These are phyloP conservation scores for Chrysanthemum lavandulifolium DNA, from an alignment of 129 eudicot genomes.

Conservation along the genomic window DNA sequence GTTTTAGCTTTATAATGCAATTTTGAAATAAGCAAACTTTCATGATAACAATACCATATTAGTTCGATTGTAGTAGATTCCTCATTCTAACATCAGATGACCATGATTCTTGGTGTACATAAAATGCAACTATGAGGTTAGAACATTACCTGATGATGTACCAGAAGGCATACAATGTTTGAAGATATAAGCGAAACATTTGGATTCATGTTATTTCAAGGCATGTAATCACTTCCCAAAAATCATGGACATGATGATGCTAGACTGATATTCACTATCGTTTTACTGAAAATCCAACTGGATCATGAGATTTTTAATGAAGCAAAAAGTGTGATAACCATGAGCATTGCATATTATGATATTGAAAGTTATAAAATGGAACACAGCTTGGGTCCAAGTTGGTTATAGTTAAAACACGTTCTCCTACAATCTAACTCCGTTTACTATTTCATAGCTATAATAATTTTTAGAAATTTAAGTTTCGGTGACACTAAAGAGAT, in stretches of 20 bases:
- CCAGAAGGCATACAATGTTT: background rate
- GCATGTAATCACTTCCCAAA: conserved; percentile 20
- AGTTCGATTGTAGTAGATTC: background rate
- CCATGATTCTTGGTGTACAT: conserved; percentile 30
- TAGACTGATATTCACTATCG: conserved; percentile 9
- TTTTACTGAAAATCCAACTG: conserved; percentile 6
- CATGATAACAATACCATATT: background rate
- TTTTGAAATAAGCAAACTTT: conserved; percentile 11
- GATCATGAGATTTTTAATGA: background rate
- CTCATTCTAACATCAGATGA: conserved; percentile 28
- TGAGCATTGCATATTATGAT: conserved; percentile 10
- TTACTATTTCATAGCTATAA: background rate
- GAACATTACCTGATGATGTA: conserved; percentile 28
- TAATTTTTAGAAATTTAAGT: conserved; percentile 9
- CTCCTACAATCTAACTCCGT: conserved; percentile 22
- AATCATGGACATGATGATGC: conserved; percentile 34
- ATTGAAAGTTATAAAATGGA: conserved; percentile 5
- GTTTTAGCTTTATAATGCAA: background rate
- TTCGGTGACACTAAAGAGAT: conserved; percentile 30
- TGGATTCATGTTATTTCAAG: conserved; percentile 1
- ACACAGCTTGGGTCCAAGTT: conserved; percentile 15
- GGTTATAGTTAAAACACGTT: conserved; percentile 12
- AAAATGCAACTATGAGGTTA: conserved; percentile 9
- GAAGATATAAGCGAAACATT: background rate
- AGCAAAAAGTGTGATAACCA: background rate